These are phyloP conservation scores for Mortierella sp. DNA, from an alignment of 371 early-diverging fungal genomes.

Conservation along the genomic window DNA sequence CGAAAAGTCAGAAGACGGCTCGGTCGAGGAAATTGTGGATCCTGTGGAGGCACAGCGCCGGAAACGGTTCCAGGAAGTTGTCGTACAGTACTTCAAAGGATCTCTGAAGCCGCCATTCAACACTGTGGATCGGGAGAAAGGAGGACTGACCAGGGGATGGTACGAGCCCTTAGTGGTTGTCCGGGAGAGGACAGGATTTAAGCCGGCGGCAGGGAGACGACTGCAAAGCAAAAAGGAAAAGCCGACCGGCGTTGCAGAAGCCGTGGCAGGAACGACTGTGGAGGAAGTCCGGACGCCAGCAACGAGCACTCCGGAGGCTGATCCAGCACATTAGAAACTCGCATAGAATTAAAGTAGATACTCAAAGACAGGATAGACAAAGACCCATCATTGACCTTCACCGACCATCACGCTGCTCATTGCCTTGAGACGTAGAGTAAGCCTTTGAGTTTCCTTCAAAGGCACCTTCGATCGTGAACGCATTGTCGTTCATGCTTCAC, in stretches of 20 bases:
- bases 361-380: too few relatives aligned
- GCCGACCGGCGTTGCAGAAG: neutral
- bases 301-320: neutral
- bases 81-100: constrained; percentile 46
- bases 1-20: constrained; percentile 17
- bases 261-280: neutral
- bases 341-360: too few relatives aligned
- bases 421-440: too few relatives aligned
- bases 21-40: constrained; percentile 38
- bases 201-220: constrained; percentile 36
- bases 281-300: neutral
- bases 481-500: too few relatives aligned
- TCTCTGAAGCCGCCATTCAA: constrained; percentile 68
- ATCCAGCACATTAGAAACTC: too few relatives aligned
- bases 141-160: constrained; percentile 52
- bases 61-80: constrained; percentile 53
- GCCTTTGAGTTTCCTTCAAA: too few relatives aligned
- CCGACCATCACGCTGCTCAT: too few relatives aligned
- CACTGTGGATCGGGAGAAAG: constrained; percentile 50
- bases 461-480: too few relatives aligned
- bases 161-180: constrained; percentile 54
- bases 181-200: constrained; percentile 51
- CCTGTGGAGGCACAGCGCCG: constrained; percentile 45
- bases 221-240: constrained; percentile 26
- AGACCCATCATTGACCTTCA: too few relatives aligned